A percentile compares a stretch with the other conserved stretches of the same genome.
phyloP scores from a whole-genome alignment of 805 yeast species.

The Teunomyces lycoperdinae region DNA sequence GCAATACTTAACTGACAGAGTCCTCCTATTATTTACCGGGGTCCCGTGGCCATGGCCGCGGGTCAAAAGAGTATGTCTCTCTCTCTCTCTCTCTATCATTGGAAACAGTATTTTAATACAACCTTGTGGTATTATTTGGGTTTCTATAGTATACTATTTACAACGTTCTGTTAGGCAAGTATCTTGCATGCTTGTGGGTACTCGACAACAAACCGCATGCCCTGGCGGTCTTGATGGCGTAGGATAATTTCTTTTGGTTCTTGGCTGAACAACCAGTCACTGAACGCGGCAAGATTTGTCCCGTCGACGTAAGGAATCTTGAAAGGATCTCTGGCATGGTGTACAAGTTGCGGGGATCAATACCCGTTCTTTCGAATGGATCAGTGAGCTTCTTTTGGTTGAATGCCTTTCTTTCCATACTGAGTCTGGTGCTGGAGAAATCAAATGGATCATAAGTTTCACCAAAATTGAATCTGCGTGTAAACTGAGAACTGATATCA shows the following conservation, averaged over 20 bases:
- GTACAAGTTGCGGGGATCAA: constrained; percentile 70
- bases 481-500: constrained; percentile 20
- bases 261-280: constrained; percentile 63
- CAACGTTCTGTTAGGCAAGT: constrained; percentile 39
- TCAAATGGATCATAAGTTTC: constrained; percentile 49
- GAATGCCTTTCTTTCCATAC: constrained; percentile 43
- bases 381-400: constrained; percentile 20
- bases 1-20: background rate
- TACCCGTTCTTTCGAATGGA: constrained; percentile 47
- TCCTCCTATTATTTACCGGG: too few species aligned
- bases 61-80: too few species aligned
- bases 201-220: constrained; percentile 76
- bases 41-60: background rate
- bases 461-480: constrained; percentile 47
- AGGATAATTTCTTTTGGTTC: constrained; percentile 69
- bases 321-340: constrained; percentile 70
- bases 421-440: constrained; percentile 32
- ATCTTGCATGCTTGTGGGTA: constrained; percentile 61
- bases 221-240: constrained; percentile 77
- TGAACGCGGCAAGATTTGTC: constrained; percentile 72
- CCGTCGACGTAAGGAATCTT: constrained; percentile 63
- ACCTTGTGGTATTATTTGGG: background rate
- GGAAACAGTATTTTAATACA: background rate
- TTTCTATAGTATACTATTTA: constrained; percentile 10
- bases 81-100: background rate